phyloP scores from a whole-genome alignment of 306 rosid species.

The Lathyrus oleraceus region DNA sequence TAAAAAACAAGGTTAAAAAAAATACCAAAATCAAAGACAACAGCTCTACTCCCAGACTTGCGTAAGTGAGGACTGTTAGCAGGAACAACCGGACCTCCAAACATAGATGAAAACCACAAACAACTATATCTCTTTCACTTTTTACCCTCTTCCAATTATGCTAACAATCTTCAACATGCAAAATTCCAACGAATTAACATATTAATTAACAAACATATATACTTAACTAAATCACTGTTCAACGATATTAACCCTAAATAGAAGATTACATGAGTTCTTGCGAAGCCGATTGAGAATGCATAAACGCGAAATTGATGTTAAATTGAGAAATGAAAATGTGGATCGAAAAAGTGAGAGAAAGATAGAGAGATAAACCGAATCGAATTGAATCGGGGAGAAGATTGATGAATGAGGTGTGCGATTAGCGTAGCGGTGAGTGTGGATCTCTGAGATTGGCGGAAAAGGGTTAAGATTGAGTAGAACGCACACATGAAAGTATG shows the following conservation, averaged over 20 bases:
- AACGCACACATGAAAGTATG: not conserved
- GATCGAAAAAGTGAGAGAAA: slow-evolving; percentile 26
- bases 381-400: not conserved
- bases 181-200: not conserved
- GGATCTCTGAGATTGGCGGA: slow-evolving; percentile 56
- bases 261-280: not conserved
- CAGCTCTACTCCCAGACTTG: slow-evolving; percentile 92
- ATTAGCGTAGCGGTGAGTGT: slow-evolving; percentile 40
- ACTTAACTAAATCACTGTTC: not conserved
- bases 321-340: not conserved
- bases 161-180: slow-evolving; percentile 50
- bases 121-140: slow-evolving; percentile 26
- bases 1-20: slow-evolving; percentile 21
- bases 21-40: slow-evolving; percentile 78
- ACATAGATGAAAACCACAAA: slow-evolving; percentile 68
- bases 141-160: slow-evolving; percentile 27
- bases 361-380: slow-evolving; percentile 43
- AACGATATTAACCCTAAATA: not conserved
- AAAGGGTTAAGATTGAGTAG: slow-evolving; percentile 42
- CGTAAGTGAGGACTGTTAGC: slow-evolving; percentile 86
- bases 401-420: not conserved
- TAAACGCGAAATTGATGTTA: not conserved
- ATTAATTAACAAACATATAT: not conserved
- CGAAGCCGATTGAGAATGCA: no score
- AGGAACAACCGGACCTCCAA: slow-evolving; percentile 65